Conservation (phyloP, 2,329 filamentous ascomycete genomes). For the Exophiala alcalophila region DNA sequence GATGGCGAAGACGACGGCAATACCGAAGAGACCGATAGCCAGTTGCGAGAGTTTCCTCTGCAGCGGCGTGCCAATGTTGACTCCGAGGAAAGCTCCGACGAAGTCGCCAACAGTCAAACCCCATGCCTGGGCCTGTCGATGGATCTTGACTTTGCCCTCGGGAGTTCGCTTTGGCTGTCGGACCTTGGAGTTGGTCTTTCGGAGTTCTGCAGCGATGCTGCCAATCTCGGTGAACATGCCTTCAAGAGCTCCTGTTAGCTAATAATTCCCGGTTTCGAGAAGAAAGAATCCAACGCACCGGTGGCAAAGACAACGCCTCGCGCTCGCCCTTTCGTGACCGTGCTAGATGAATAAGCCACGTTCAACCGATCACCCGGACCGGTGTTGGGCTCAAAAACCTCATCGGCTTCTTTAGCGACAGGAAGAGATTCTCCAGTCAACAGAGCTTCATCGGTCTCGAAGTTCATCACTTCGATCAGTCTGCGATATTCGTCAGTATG, state of each 20-base stretch:
- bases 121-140: constrained; percentile 53
- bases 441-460: constrained; percentile 59
- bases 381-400: constrained; percentile 51
- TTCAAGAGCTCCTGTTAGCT: too few relatives aligned
- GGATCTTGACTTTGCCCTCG: constrained; percentile 50
- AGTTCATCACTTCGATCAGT: constrained; percentile 54
- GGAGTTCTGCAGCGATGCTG: constrained; percentile 62
- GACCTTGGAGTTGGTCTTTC: constrained; percentile 54
- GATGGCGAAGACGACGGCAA: constrained; percentile 66
- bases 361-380: constrained; percentile 61
- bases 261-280: too few relatives aligned
- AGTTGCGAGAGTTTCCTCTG: constrained; percentile 67
- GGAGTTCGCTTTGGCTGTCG: constrained; percentile 53
- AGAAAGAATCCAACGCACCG: constrained; percentile 43
- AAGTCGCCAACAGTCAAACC: constrained; percentile 56
- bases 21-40: constrained; percentile 63
- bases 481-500: constrained; percentile 3
- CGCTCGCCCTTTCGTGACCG: constrained; percentile 61
- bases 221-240: constrained; percentile 49
- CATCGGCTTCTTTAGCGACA: constrained; percentile 51
- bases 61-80: constrained; percentile 67
- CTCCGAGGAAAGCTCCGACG: constrained; percentile 62
- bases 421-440: constrained; percentile 62
- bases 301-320: constrained; percentile 60
- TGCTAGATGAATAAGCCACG: constrained; percentile 60